phyloP scores from a whole-genome alignment of 805 yeast species.

The Spathaspora girioi region DNA sequence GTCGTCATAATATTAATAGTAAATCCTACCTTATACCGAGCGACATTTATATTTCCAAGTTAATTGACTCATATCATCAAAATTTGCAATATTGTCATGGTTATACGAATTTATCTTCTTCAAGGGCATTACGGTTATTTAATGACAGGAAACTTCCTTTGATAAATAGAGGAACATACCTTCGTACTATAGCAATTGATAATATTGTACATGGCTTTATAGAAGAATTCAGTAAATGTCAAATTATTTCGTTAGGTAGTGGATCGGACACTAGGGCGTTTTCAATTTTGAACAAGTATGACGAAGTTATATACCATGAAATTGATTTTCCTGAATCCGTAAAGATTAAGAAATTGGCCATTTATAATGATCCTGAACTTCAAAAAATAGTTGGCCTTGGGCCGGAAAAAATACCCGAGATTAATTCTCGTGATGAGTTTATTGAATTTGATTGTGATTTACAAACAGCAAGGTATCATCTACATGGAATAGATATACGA shows the following conservation, averaged over 20 bases:
- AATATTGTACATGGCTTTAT: slow-evolving; percentile 41
- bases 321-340: slow-evolving; percentile 60
- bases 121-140: slow-evolving; percentile 39
- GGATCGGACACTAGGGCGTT: slow-evolving; percentile 77
- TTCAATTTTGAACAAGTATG: slow-evolving; percentile 33
- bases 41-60: slow-evolving; percentile 32
- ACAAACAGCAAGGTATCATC: slow-evolving; percentile 42
- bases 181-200: slow-evolving; percentile 55
- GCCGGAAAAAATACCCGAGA: neutral
- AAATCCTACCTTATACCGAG: slow-evolving; percentile 43
- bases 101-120: slow-evolving; percentile 35
- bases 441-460: slow-evolving; percentile 21
- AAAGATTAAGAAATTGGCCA: slow-evolving; percentile 47
- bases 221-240: slow-evolving; percentile 26
- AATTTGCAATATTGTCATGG: slow-evolving; percentile 39
- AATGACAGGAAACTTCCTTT: slow-evolving; percentile 53
- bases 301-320: slow-evolving; percentile 47
- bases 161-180: slow-evolving; percentile 68
- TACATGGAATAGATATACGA: slow-evolving; percentile 56
- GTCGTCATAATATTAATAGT: slow-evolving; percentile 51
- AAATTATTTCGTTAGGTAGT: slow-evolving; percentile 71
- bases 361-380: slow-evolving; percentile 30
- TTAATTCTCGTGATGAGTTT: slow-evolving; percentile 21
- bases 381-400: slow-evolving; percentile 17
- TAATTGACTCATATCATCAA: slow-evolving; percentile 33